These are phyloP conservation scores for Penicillium sp. DNA, from an alignment of 2,329 filamentous ascomycete genomes.

Conservation along the genomic window DNA sequence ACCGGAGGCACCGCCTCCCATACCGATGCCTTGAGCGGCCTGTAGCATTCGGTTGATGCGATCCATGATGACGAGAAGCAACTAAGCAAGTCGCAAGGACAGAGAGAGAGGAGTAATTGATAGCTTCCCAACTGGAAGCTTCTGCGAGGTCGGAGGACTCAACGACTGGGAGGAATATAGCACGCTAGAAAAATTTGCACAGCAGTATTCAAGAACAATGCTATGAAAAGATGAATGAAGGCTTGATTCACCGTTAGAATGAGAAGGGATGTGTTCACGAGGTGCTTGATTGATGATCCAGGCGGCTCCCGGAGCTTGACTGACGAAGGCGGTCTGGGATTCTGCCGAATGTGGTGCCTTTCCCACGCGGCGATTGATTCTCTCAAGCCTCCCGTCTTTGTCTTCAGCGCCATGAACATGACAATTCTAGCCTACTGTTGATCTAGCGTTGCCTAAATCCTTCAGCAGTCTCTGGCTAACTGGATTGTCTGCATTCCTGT, in stretches of 20 bases:
- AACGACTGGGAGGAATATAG: neutral
- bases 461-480: conserved; percentile 16
- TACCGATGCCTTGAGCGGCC: conserved; percentile 65
- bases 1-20: conserved; percentile 43
- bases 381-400: conserved; percentile 30
- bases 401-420: conserved; percentile 25
- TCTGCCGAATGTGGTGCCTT: conserved; percentile 26
- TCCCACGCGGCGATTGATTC: conserved; percentile 31
- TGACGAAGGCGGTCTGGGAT: conserved; percentile 41
- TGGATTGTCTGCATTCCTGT: conserved; percentile 10
- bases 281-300: conserved; percentile 15
- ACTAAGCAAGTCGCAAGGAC: conserved; percentile 25
- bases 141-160: conserved; percentile 20
- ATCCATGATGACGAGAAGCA: conserved; percentile 67
- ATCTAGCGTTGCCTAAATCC: conserved; percentile 11
- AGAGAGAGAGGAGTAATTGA: conserved; percentile 23
- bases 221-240: conserved; percentile 13
- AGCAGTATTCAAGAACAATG: conserved; percentile 1
- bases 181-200: neutral
- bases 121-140: conserved; percentile 40
- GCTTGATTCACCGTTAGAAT: conserved; percentile 11
- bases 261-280: conserved; percentile 15
- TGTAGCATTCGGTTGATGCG: conserved; percentile 87
- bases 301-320: conserved; percentile 27
- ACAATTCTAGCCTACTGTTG: conserved; percentile 18